Evolutionary conservation across 23 red algal species (phyloP).

Genomic region (Gracilaria caudata): DNA sequence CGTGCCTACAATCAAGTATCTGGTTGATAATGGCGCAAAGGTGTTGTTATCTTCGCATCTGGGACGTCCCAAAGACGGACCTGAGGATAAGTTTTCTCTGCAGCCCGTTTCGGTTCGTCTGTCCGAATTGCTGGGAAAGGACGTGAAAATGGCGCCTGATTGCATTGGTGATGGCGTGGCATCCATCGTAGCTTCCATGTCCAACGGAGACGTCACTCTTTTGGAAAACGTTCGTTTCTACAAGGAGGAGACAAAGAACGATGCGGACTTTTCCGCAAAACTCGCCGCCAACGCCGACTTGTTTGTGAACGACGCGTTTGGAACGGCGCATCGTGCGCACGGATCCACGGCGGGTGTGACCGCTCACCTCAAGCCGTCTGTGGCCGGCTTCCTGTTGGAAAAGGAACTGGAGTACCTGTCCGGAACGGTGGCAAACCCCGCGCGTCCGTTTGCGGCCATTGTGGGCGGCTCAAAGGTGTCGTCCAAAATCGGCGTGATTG

Average conservation of each 20-base stretch:
- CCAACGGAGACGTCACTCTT: constrained; percentile 85
- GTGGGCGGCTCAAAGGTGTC: constrained; percentile 98
- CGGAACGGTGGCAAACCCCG: constrained; percentile 85
- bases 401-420: constrained; percentile 97
- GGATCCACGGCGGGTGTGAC: constrained; percentile 97
- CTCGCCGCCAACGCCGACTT: constrained; percentile 92
- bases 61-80: constrained; percentile 95
- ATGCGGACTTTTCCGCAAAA: constrained; percentile 81
- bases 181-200: constrained; percentile 67
- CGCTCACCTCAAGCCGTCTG: constrained; percentile 81
- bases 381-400: constrained; percentile 95
- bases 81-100: constrained; percentile 98
- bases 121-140: constrained; percentile 85
- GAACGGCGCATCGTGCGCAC: constrained; percentile 97
- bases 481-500: constrained; percentile 97
- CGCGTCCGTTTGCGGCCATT: constrained; percentile 98
- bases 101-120: constrained; percentile 86
- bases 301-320: constrained; percentile 99
- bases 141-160: constrained; percentile 94
- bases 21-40: constrained; percentile 91
- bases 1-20: constrained; percentile 93
- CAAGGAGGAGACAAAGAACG: constrained; percentile 97
- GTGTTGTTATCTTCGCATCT: constrained; percentile 96
- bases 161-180: constrained; percentile 91
- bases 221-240: constrained; percentile 99